Evolutionary conservation across 2,329 filamentous ascomycete genomes (phyloP).

Genomic region (Cyphellophora europaea): DNA sequence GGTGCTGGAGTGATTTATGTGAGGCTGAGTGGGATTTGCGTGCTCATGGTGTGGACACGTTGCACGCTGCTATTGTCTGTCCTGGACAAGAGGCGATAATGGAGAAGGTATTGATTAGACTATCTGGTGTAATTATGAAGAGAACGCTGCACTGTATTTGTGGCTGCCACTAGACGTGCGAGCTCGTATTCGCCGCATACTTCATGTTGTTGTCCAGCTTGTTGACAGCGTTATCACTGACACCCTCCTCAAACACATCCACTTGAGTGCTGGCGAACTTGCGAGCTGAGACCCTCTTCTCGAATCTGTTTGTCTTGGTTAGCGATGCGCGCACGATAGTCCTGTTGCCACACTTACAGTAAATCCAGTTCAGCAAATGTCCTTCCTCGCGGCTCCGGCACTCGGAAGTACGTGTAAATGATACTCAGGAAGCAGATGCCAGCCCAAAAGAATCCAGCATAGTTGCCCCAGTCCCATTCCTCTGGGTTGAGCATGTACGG

Average conservation of each 20-base stretch:
- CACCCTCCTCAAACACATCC: slow-evolving; percentile 42
- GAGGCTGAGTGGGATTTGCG: too few species aligned
- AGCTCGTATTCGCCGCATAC: too few species aligned
- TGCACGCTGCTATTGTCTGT: too few species aligned
- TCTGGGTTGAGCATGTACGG: slow-evolving; percentile 80
- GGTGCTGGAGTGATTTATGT: too few species aligned
- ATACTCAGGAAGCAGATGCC: slow-evolving; percentile 21
- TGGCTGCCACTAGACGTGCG: too few species aligned
- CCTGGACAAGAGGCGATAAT: too few species aligned
- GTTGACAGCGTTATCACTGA: slow-evolving; percentile 6
- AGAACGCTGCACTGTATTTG: too few species aligned
- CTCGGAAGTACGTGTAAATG: slow-evolving; percentile 22
- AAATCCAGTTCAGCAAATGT: slow-evolving; percentile 80
- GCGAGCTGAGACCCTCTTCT: slow-evolving; percentile 59
- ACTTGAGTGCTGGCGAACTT: slow-evolving; percentile 56
- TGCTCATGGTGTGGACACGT: too few species aligned
- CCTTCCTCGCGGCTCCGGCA: slow-evolving; percentile 12
- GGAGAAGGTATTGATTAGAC: too few species aligned
- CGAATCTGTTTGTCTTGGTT: slow-evolving; percentile 71
- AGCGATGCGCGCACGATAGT: slow-evolving; percentile 74
- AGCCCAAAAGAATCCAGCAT: slow-evolving; percentile 49
- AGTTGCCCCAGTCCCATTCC: slow-evolving; percentile 63
- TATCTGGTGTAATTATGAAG: too few species aligned
- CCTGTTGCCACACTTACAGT: slow-evolving; percentile 67
- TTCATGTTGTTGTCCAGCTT: neutral